A percentile compares a stretch with the other conserved stretches of the same genome.
phyloP scores from a whole-genome alignment of 352 stramenopile species.

The Globisporangium megalacanthum region DNA sequence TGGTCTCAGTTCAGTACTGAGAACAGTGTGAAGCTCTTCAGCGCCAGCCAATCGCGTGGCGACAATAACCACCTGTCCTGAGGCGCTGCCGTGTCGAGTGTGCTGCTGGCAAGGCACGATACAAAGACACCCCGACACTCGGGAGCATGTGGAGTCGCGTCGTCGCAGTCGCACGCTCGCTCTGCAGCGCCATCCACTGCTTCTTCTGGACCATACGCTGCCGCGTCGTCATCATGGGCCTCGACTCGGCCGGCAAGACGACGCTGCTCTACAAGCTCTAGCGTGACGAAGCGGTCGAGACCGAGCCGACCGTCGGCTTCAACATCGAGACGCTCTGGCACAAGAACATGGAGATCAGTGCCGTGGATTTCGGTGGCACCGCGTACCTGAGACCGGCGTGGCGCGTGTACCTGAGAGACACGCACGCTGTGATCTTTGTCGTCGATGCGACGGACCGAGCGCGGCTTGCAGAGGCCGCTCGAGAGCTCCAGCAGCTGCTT shows the following conservation, averaged over 20 bases:
- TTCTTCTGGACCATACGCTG: slow-evolving; percentile 33
- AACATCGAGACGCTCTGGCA: slow-evolving; percentile 72
- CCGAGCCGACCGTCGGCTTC: slow-evolving; percentile 74
- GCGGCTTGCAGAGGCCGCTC: slow-evolving; percentile 38
- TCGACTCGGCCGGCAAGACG: slow-evolving; percentile 94
- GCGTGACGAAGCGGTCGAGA: slow-evolving; percentile 52
- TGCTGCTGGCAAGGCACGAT: no score
- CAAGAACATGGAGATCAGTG: slow-evolving; percentile 68
- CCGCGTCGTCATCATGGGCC: slow-evolving; percentile 79
- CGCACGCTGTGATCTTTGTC: slow-evolving; percentile 80
- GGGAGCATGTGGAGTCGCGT: no score
- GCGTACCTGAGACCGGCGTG: slow-evolving; percentile 66
- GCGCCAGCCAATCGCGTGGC: no score
- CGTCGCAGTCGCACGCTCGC: no score
- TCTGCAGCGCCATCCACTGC: not conserved
- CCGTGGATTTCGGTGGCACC: slow-evolving; percentile 79
- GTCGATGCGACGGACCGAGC: slow-evolving; percentile 55
- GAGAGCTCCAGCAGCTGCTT: slow-evolving; percentile 38
- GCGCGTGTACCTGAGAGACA: slow-evolving; percentile 64
- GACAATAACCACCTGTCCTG: no score
- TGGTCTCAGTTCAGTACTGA: no score
- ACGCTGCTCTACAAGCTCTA: slow-evolving; percentile 91
- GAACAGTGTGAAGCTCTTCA: no score
- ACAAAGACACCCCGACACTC: no score
- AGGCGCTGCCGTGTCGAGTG: no score